Conservation (phyloP, 805 yeast genomes). For the Wickerhamomyces silvicola region DNA sequence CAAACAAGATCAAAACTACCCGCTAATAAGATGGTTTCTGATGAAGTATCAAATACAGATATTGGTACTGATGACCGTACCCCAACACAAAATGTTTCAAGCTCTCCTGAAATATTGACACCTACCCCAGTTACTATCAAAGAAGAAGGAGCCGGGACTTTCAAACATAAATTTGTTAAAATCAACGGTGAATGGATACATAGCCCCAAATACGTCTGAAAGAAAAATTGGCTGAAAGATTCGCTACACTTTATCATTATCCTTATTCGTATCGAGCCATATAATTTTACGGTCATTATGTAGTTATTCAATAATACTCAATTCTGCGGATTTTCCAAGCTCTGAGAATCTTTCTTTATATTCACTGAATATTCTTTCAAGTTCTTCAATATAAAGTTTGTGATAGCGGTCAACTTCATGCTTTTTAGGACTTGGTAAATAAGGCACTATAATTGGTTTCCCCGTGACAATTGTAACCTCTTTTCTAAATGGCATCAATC, state of each 20-base stretch:
- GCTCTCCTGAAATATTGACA: neutral
- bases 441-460: constrained; percentile 55
- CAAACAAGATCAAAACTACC: constrained; percentile 9
- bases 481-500: constrained; percentile 78
- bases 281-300: neutral
- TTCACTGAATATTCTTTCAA: constrained; percentile 57
- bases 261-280: too few relatives aligned
- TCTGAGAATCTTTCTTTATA: constrained; percentile 47
- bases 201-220: neutral
- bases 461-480: constrained; percentile 77
- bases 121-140: constrained; percentile 2
- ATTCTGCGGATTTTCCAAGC: constrained; percentile 6
- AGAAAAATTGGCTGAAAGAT: neutral
- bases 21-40: constrained; percentile 12
- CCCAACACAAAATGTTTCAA: neutral
- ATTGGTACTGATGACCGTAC: constrained; percentile 4
- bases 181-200: constrained; percentile 12
- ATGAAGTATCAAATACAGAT: constrained; percentile 4
- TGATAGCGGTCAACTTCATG: constrained; percentile 67
- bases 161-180: constrained; percentile 12
- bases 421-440: constrained; percentile 34
- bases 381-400: constrained; percentile 55
- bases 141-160: constrained; percentile 5
- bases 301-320: constrained; percentile 19
- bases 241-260: too few relatives aligned